A percentile compares a stretch with the other conserved stretches of the same genome.
Conservation (phyloP, 2,329 filamentous ascomycete species). For the Colletotrichum spinosum region DNA sequence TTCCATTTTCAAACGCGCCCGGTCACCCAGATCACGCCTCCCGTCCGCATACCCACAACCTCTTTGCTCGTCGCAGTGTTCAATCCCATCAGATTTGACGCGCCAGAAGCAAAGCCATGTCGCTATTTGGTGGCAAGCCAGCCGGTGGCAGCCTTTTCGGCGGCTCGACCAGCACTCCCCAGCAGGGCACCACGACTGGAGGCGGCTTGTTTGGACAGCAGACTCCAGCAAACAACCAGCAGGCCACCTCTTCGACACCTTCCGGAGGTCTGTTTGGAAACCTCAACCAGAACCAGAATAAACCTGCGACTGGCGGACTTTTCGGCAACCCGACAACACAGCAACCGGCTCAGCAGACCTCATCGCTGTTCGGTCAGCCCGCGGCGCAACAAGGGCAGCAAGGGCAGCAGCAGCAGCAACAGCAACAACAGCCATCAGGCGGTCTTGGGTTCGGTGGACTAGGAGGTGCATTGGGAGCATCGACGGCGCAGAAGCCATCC, state of each 20-base stretch:
- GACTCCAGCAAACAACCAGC: slow-evolving; percentile 29
- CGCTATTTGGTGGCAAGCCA: slow-evolving; percentile 39
- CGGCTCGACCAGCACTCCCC: slow-evolving; percentile 31
- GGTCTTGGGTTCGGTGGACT: slow-evolving; percentile 29
- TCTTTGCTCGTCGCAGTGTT: slow-evolving; percentile 9
- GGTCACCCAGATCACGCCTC: slow-evolving; percentile 14
- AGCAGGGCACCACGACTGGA: slow-evolving; percentile 27
- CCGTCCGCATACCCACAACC: slow-evolving; percentile 7
- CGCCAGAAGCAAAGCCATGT: slow-evolving; percentile 27
- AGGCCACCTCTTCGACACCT: slow-evolving; percentile 40
- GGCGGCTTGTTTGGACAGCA: slow-evolving; percentile 40
- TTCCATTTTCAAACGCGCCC: slow-evolving; percentile 33
- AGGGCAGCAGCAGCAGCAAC: slow-evolving; percentile 40
- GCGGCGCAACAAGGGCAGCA: slow-evolving; percentile 34
- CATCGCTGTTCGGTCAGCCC: slow-evolving; percentile 39
- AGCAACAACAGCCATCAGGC: slow-evolving; percentile 39
- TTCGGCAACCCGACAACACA: slow-evolving; percentile 44
- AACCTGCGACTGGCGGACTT: slow-evolving; percentile 44
- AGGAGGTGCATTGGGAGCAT: slow-evolving; percentile 26
- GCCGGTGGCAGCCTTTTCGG: slow-evolving; percentile 38
- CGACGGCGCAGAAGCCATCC: slow-evolving; percentile 43
- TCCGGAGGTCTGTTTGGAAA: slow-evolving; percentile 41
- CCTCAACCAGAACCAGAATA: slow-evolving; percentile 38
- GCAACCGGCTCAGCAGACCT: slow-evolving; percentile 35
- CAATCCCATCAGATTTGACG: slow-evolving; percentile 19